phyloP scores from a whole-genome alignment of 1,139 yeast species.

The Geotrichum carabidarum region DNA sequence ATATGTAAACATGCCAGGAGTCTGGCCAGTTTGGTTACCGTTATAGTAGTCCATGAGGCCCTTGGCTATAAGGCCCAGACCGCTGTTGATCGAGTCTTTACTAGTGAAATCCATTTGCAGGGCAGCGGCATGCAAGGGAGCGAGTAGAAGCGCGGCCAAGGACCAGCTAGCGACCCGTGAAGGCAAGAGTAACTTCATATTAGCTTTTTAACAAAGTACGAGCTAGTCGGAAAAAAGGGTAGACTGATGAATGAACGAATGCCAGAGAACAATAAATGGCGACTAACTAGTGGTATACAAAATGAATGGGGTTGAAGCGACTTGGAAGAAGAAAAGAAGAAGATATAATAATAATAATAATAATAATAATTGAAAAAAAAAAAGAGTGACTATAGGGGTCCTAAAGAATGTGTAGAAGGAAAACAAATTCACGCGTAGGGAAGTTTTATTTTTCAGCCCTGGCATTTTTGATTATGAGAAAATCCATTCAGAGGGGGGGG shows the following conservation, averaged over 20 bases:
- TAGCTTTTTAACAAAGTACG: neutral
- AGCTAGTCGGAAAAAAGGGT: neutral
- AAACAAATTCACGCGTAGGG: too few relatives aligned
- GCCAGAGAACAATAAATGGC: neutral
- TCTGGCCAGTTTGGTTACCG: slow-evolving; percentile 49
- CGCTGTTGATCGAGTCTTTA: slow-evolving; percentile 34
- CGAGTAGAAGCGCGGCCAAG: neutral
- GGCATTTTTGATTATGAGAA: too few relatives aligned
- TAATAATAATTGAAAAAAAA: too few relatives aligned
- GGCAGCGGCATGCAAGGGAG: neutral
- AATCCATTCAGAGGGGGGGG: too few relatives aligned
- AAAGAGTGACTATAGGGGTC: neutral
- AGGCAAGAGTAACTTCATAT: neutral
- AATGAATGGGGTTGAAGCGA: neutral
- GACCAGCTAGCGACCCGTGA: neutral
- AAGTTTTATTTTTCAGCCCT: too few relatives aligned
- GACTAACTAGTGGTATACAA: neutral
- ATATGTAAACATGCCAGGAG: slow-evolving; percentile 68
- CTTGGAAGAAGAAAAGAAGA: neutral
- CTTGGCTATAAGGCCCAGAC: slow-evolving; percentile 52
- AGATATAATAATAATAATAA: too few relatives aligned
- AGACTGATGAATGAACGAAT: neutral
- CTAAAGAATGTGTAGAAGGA: too few relatives aligned
- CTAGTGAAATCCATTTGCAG: slow-evolving; percentile 24
- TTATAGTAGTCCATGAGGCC: slow-evolving; percentile 72